Evolutionary conservation across 192 early-diverging fungal species (phyloP), one percentile per base, ranked within the genome.

Genomic region (Martensiomyces pterosporus): DNA sequence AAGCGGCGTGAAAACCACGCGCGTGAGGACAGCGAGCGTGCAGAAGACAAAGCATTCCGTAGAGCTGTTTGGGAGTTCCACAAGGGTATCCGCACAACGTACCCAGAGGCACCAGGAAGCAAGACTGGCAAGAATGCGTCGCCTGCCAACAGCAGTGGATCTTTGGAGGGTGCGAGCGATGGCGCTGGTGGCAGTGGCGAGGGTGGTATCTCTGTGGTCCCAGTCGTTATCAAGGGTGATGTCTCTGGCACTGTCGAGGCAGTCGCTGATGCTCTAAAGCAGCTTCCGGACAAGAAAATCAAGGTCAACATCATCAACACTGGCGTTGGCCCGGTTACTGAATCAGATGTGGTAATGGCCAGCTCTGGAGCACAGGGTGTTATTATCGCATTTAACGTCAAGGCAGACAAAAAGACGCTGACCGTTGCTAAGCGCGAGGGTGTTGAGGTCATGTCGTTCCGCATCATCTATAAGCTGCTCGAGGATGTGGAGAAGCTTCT

Each of bases 241-340:
- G 95, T 98, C 3, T 87, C 89, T 49, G 95, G 95, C 23, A 90
- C 92, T 3, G 77, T 90, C 14, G 95, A 96, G 57, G 93, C 95
- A 0, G 78, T 98, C 1, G 68, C 79, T 0, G 85, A 86, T 44
- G 82, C 84, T 4, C 64, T 98, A 13, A 51, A 79, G 37, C 80
- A 81, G n/a, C 51, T 98, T 6, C 91, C 89, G 0, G 80, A 75
- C 18, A 82, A 89, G 52, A 85, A 92, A 47, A 86, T 91, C 34
- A 58, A 76, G 7, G 67, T 85, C 37, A 80, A 82, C 24, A 81
- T 96, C 15, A 79, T 95, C 19, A 67, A 76, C 50, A 78, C 78
- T 10, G 87, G 91, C 8, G 93, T 98, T 1, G 95, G 95, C 0
- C 77, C 88, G 36, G 80, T 93, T 22, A 83, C 79, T 3, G 91